Evolutionary conservation across 1,284 basidiomycete genomes (phyloP), one percentile per base, ranked within the genome.

Genomic region (Cystobasidium slooffiae): DNA sequence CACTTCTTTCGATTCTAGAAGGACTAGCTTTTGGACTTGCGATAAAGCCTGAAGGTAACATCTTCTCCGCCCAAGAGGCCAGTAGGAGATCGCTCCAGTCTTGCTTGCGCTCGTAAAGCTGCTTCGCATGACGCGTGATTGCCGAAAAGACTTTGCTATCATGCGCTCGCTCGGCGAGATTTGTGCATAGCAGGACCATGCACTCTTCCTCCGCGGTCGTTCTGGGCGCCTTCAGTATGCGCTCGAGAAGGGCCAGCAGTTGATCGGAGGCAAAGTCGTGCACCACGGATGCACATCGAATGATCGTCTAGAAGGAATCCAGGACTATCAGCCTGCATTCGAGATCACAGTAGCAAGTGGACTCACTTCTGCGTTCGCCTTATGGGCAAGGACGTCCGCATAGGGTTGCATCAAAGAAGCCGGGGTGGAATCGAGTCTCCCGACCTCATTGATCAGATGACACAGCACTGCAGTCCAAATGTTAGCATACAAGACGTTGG

Each of bases 201-300:
- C 62, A 64, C 56, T 59, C 56, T 59, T 59, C 56, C 56, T 41
- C 56, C 1, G 56, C 56, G 14, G 56, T 59, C 9, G 56, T 18
- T 41, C 5, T 43, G 1, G 56, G 56, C 56, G 43, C 43, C 9
- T 9, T 9, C 9, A 59, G 20, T 31, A 59, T 18, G 6, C 56
- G 22, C 14, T 59, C 56, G 14, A 59, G n/a, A 22, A 59, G 56
- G 12, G 56, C 56, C 18, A 59, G 31, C 20, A 59, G 31, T 24
- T 59, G 56, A 6, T 59, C 56, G 14, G 56, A 31, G 37, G 8
- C 39, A 22, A 59, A 59, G 37, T 41, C 39, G 39, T 41, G 56
- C 20, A 59, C 56, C 39, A 59, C n/a, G 56, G 56, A 12, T 10
- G 56, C 56, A 43, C 56, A 59, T 6, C 56, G 56, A 10, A 59